These are phyloP conservation scores for Citrus sp. DNA, from an alignment of 345 rosid genomes.

Conservation along the genomic window DNA sequence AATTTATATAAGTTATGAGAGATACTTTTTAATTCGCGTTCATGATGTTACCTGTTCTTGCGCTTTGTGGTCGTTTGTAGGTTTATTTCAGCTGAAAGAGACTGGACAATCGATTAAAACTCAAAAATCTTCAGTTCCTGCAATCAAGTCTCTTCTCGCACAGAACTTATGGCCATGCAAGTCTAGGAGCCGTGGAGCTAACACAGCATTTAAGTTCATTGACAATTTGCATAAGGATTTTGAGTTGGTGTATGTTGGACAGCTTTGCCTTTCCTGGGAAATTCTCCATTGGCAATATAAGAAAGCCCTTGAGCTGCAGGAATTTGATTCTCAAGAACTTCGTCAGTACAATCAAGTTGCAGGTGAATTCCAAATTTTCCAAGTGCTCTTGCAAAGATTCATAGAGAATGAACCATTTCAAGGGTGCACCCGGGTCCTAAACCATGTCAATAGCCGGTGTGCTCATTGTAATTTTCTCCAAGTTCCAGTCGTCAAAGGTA, in stretches of 20 bases:
- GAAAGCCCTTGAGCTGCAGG: constrained; percentile 45
- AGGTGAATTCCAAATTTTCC: constrained; percentile 73
- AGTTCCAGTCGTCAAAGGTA: constrained; percentile 75
- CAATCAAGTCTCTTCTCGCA: constrained; percentile 24
- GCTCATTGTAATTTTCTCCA: constrained; percentile 58
- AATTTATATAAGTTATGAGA: too few species aligned
- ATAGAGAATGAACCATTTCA: constrained; percentile 84
- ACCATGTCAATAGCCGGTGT: constrained; percentile 59
- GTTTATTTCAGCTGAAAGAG: constrained; percentile 54
- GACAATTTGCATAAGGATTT: constrained; percentile 51
- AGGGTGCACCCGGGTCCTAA: constrained; percentile 48
- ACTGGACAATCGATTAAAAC: constrained; percentile 18
- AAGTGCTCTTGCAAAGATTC: constrained; percentile 73
- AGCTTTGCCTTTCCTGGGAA: constrained; percentile 87
- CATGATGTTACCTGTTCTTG: background rate
- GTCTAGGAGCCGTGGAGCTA: constrained; percentile 29
- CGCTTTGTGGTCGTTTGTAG: constrained; percentile 24
- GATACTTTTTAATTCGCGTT: background rate
- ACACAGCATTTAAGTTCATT: constrained; percentile 34
- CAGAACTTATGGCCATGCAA: constrained; percentile 45
- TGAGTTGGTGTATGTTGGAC: constrained; percentile 79
- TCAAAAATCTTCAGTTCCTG: constrained; percentile 14
- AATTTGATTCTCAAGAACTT: constrained; percentile 28
- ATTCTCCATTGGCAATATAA: constrained; percentile 75
- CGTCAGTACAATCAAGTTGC: constrained; percentile 66